Evolutionary conservation across 371 early-diverging fungal species (phyloP).

Genomic region (Fennellomyces sp.): DNA sequence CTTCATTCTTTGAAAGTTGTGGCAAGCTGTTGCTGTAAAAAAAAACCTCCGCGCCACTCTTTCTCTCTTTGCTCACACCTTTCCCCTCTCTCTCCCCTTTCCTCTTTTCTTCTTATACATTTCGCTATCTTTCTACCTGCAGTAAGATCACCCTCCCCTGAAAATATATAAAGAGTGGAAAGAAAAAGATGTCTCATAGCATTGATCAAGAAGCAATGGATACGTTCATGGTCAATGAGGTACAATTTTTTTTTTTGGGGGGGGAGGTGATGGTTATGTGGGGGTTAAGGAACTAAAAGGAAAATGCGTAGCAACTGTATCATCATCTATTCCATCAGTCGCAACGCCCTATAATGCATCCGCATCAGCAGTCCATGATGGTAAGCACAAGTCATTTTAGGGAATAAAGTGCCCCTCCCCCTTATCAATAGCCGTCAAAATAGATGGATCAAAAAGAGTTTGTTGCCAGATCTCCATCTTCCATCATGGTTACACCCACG

Average conservation of each 20-base stretch:
- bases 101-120: background rate
- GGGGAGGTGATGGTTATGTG: background rate
- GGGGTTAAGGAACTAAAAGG: background rate
- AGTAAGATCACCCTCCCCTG: background rate
- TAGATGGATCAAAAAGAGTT: conserved; percentile 1
- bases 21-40: too few species aligned
- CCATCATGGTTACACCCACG: background rate
- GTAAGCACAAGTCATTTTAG: too few species aligned
- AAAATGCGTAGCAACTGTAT: conserved; percentile 1
- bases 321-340: conserved; percentile 6
- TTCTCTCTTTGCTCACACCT: background rate
- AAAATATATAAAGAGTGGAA: background rate
- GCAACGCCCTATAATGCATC: conserved; percentile 1
- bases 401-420: too few species aligned
- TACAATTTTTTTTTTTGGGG: background rate
- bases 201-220: conserved; percentile 1
- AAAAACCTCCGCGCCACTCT: background rate
- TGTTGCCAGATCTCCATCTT: background rate
- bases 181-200: background rate
- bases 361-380: background rate
- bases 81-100: background rate
- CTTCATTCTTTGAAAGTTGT: conserved; percentile 8
- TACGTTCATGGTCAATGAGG: conserved; percentile 8
- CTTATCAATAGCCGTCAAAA: too few species aligned
- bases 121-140: background rate